phyloP scores from a whole-genome alignment of 257 asterid genomes.

The Salvia rosmarinus region DNA sequence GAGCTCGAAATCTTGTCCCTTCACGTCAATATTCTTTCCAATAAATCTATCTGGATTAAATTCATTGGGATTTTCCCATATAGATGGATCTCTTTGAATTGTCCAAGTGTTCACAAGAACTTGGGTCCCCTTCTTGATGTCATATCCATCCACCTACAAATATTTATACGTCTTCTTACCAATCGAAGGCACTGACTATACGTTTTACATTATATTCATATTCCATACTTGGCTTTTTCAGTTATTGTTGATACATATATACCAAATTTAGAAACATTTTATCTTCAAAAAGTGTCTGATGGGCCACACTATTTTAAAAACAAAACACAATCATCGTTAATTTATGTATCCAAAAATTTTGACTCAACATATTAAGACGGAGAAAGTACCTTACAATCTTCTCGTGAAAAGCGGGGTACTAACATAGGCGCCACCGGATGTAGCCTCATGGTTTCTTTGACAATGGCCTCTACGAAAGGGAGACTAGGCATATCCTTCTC shows the following conservation, averaged over 20 bases:
- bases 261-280: too few species aligned
- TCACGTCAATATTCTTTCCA: conserved; percentile 51
- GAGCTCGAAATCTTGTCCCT: conserved; percentile 60
- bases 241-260: too few species aligned
- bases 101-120: conserved; percentile 63
- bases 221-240: too few species aligned
- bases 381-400: conserved; percentile 76
- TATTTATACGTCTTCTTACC: not conserved
- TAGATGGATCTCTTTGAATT: conserved; percentile 61
- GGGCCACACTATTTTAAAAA: too few species aligned
- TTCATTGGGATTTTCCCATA: conserved; percentile 57
- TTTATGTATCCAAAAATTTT: too few species aligned
- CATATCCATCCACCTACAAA: conserved; percentile 53
- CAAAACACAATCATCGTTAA: too few species aligned
- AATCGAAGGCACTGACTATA: not conserved
- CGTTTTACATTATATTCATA: too few species aligned
- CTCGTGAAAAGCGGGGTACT: conserved; percentile 56
- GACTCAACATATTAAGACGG: too few species aligned
- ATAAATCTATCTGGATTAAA: conserved; percentile 59
- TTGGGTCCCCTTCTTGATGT: conserved; percentile 48
- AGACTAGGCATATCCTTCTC: conserved; percentile 46
- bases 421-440: conserved; percentile 71
- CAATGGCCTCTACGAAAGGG: conserved; percentile 50
- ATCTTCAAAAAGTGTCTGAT: too few species aligned
- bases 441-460: conserved; percentile 59